Base-by-base conservation (phyloP, 768 basidiomycete genomes). In the Hygrocybe punicea region DNA sequence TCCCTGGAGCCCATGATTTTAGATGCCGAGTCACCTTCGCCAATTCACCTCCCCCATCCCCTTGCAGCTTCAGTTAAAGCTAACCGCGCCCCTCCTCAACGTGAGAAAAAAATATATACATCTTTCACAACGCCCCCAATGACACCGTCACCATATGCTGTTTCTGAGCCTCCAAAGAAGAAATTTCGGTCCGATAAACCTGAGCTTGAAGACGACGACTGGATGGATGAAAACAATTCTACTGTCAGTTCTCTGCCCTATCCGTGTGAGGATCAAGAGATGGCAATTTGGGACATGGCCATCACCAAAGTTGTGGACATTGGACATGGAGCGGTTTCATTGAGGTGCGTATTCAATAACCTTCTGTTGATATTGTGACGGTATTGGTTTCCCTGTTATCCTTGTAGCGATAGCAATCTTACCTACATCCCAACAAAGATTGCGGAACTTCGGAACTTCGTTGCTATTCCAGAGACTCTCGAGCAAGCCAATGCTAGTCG, bases 31-130 rank as follows among this genome's bases (percentile, higher is more conserved):
- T 51, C 62, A n/a, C 55, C 49, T 36, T 23, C 13, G 13, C 42
- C 58, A 6, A 59, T 61, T 56, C 58, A 29, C 46, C 65, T 58
- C 59, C 58, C 25, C 58, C 68, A 87, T 62, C 85, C 85, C 0
- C 82, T 84, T 53, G 82, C 87, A 11, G 86, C 78, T 0, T 84
- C 84, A 1, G 78, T 79, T 3, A 82, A 81, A 55, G 76, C 78
- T 3, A 71, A 62, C 25, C 75, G 75, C 62, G 63, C 63, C 4
- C 78, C 73, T 24, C 78, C 77, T 3, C 62, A 74, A 11, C 80
- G 81, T 47, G 81, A 84, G 63, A 77, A 74, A 45, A 54, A 51
- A 21, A 48, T 4, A 4, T 29, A 29, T 29, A 8, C 49, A 23
- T 21, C 49, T 33, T 48, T 44, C 42, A 51, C 52, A 9, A 42